These are phyloP conservation scores for Hypoxylon cercidicola DNA, from an alignment of 495 filamentous ascomycete species.

Conservation along the genomic window DNA sequence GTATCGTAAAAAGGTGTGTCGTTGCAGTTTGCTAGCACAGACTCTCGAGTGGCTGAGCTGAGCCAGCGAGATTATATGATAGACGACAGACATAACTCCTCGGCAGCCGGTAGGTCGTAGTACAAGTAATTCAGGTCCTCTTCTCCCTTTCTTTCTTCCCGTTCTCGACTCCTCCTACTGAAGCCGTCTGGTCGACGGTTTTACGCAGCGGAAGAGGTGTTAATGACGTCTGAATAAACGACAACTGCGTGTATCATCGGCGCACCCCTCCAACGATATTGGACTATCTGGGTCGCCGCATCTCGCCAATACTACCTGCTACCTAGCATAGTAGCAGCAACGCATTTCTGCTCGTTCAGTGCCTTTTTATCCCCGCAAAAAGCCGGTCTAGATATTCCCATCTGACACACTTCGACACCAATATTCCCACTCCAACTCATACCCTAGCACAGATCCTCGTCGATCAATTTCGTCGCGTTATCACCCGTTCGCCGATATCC, in stretches of 20 bases:
- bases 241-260: slow-evolving; percentile 28
- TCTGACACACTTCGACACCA: slow-evolving; percentile 35
- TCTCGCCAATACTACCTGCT: slow-evolving; percentile 37
- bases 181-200: not conserved
- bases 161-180: not conserved
- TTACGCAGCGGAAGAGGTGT: slow-evolving; percentile 6
- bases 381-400: slow-evolving; percentile 33
- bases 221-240: slow-evolving; percentile 38
- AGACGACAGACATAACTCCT: not conserved
- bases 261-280: slow-evolving; percentile 30
- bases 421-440: slow-evolving; percentile 31
- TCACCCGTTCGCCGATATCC: slow-evolving; percentile 25
- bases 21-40: slow-evolving; percentile 21
- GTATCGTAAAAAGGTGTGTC: slow-evolving; percentile 9
- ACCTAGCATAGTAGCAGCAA: slow-evolving; percentile 19
- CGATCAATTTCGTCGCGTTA: slow-evolving; percentile 30
- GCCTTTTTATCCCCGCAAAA: slow-evolving; percentile 42
- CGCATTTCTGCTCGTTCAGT: slow-evolving; percentile 19
- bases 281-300: slow-evolving; percentile 38
- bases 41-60: slow-evolving; percentile 32
- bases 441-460: slow-evolving; percentile 30
- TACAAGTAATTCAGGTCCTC: not conserved
- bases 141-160: not conserved
- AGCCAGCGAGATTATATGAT: slow-evolving; percentile 9
- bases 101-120: not conserved